Percentiles rank a stretch among this genome's conserved stretches.
phyloP scores from a whole-genome alignment of 2,329 filamentous ascomycete species.

The Bertia moriformis region DNA sequence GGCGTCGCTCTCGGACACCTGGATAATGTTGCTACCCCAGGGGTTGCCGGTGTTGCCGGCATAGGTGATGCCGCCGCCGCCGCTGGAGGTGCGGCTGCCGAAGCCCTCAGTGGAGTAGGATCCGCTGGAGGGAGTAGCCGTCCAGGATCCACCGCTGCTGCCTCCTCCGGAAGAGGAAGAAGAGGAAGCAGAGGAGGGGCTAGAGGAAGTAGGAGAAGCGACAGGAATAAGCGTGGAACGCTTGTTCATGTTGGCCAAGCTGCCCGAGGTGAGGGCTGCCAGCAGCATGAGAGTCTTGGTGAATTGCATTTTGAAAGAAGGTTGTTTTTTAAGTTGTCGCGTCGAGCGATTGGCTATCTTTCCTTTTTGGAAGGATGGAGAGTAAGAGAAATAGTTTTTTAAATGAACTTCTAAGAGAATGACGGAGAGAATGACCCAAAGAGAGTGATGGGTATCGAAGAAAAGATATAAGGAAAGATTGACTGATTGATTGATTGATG shows the following conservation, averaged over 20 bases:
- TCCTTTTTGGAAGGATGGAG: background rate
- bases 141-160: constrained; percentile 5
- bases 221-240: constrained; percentile 6
- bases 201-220: constrained; percentile 2
- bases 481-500: background rate
- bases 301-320: constrained; percentile 1
- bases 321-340: background rate
- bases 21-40: constrained; percentile 35
- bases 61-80: constrained; percentile 23
- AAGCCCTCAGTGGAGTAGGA: constrained; percentile 1
- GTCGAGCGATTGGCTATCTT: no score
- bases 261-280: constrained; percentile 8
- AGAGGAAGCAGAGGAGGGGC: constrained; percentile 4
- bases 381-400: background rate
- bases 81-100: constrained; percentile 7
- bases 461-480: background rate
- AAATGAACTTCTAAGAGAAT: no score
- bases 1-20: constrained; percentile 17
- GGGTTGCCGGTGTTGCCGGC: constrained; percentile 27
- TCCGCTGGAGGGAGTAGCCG: constrained; percentile 1
- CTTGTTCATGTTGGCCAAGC: constrained; percentile 8
- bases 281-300: constrained; percentile 1
- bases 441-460: background rate
- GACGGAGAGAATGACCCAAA: background rate
- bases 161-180: constrained; percentile 4